phyloP scores from a whole-genome alignment of 257 asterid species.

The Ilex asprella region DNA sequence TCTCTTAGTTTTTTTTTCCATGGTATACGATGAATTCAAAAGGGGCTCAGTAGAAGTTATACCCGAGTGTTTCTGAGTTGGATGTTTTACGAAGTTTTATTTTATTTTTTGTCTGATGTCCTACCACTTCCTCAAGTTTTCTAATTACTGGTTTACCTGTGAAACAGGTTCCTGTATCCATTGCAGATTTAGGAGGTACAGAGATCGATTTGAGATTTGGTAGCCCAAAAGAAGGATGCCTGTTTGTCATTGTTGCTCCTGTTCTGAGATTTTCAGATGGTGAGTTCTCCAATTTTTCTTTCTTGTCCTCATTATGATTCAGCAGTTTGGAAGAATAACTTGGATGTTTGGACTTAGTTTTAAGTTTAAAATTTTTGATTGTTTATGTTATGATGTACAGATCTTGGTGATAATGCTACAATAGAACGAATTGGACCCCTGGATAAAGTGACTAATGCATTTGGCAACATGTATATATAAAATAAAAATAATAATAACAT shows the following conservation, averaged over 20 bases:
- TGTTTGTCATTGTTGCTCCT: constrained; percentile 81
- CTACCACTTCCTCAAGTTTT: not conserved
- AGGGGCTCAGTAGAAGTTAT: too few relatives aligned
- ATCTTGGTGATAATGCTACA: constrained; percentile 64
- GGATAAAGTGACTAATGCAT: constrained; percentile 79
- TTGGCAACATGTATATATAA: too few relatives aligned
- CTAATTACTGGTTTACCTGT: not conserved
- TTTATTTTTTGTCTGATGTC: too few relatives aligned
- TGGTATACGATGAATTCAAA: too few relatives aligned
- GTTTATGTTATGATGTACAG: constrained; percentile 30
- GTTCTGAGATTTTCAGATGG: constrained; percentile 80
- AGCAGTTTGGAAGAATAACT: not conserved
- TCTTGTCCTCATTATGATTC: constrained; percentile 3
- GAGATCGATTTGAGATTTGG: constrained; percentile 92
- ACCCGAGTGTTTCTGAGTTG: too few relatives aligned
- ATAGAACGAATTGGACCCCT: constrained; percentile 87
- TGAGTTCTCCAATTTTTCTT: constrained; percentile 19
- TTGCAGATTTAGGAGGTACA: constrained; percentile 96
- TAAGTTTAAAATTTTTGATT: not conserved
- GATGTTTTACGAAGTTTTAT: too few relatives aligned
- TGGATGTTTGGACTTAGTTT: too few relatives aligned
- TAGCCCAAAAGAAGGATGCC: constrained; percentile 73
- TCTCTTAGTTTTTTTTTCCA: too few relatives aligned
- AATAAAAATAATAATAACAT: too few relatives aligned
- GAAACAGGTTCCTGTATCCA: constrained; percentile 98